Evolutionary conservation across 495 filamentous ascomycete genomes (phyloP), one percentile per base, ranked within the genome.

Genomic region (Tuber umbilicatum): DNA sequence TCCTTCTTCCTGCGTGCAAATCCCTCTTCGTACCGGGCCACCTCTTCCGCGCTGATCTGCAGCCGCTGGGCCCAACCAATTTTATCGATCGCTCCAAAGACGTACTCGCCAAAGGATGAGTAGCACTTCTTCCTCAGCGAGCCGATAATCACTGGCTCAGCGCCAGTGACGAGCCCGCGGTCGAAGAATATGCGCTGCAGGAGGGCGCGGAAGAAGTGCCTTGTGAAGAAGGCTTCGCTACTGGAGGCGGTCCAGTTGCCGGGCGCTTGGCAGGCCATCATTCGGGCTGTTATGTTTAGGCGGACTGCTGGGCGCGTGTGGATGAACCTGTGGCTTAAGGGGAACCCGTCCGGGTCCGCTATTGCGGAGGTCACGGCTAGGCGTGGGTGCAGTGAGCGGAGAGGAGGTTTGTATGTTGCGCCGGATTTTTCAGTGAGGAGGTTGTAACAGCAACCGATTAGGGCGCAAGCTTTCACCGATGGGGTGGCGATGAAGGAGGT

Each of bases 361-460:
- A 88, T 87, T 37, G 85, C 86, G 7, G 91, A 89, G 16, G 89
- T 89, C 50, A 85, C 73, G 2, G 83, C 82, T 17, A 92, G 85
- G 27, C 90, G 88, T 9, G 87, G 86, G 73, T 90, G 90, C 7
- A 92, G 86, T 68, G 87, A 89, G 31, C 92, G 88, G 16, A 89
- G 87, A 38, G 89, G 85, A 9, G 90, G 86, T 80, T 97, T 97
- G 84, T 90, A 94, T 0, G 93, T 93, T 27, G 94, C 93, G 2
- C 92, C 91, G 35, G 97, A 87, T 71, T 93, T 89, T 81, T 97
- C 95, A 4, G 94, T 97, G 73, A 97, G 83, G 31, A 97, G 90
- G 75, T 99, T 99, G 86, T 99, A 97, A 85, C 95, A 99, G 85
- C 95, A 99, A 47, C 95, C 95, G 64, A 99, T 92, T 82, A 99